phyloP scores from a whole-genome alignment of 2,329 filamentous ascomycete species.

The Botrytis deweyae region DNA sequence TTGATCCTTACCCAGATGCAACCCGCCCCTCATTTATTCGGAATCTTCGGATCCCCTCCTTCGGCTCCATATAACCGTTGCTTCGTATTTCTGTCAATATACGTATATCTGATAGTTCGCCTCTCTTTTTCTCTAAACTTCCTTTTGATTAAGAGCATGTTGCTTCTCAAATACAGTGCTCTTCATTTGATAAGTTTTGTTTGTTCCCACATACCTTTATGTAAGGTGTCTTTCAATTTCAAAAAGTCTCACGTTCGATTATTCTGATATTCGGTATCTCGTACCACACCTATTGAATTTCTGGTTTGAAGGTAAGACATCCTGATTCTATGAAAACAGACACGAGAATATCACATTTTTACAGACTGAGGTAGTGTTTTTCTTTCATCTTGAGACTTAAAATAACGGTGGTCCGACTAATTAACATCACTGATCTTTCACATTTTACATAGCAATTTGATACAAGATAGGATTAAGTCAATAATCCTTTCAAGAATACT shows the following conservation, averaged over 20 bases:
- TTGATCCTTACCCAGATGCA: background rate
- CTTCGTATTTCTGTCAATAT: accelerated
- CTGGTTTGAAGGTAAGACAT: too few relatives aligned
- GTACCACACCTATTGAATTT: too few relatives aligned
- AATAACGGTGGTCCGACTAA: background rate
- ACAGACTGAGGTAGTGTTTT: background rate
- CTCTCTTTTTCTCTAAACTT: background rate
- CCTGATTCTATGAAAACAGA: too few relatives aligned
- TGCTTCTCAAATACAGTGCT: background rate
- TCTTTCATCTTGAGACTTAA: background rate
- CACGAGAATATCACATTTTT: background rate
- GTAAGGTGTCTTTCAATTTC: too few relatives aligned
- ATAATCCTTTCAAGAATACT: background rate
- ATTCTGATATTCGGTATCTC: too few relatives aligned
- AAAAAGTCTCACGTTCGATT: too few relatives aligned
- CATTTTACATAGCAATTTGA: background rate
- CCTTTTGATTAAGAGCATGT: background rate
- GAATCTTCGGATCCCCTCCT: background rate
- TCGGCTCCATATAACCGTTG: background rate
- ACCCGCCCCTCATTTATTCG: background rate
- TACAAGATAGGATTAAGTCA: background rate
- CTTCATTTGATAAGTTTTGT: too few relatives aligned
- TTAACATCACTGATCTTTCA: background rate
- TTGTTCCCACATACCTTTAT: too few relatives aligned
- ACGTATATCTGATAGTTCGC: background rate